A percentile compares a stretch with the other conserved stretches of the same genome.
These are phyloP conservation scores for Vanderwaltozyma polyspora DNA, from an alignment of 805 yeast genomes.

Conservation along the genomic window DNA sequence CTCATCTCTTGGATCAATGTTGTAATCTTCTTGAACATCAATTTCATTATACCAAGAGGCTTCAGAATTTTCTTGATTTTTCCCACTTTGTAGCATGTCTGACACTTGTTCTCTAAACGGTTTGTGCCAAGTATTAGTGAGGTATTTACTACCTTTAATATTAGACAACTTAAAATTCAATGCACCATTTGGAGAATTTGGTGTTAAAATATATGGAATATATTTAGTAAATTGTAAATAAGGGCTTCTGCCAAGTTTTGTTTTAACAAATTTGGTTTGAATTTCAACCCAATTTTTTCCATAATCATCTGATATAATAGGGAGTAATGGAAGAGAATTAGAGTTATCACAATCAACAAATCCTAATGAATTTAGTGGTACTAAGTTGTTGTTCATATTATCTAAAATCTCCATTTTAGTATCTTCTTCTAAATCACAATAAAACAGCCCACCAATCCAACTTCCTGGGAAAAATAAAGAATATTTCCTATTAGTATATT, in stretches of 20 bases:
- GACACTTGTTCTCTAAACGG: conserved; percentile 9
- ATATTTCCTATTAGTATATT: conserved; percentile 36
- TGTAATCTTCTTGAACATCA: conserved; percentile 41
- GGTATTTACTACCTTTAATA: not conserved
- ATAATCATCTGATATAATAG: conserved; percentile 49
- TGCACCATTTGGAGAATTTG: conserved; percentile 27
- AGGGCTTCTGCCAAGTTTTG: conserved; percentile 7
- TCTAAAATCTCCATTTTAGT: conserved; percentile 14
- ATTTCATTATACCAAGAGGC: conserved; percentile 26
- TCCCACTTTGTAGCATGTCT: conserved; percentile 5
- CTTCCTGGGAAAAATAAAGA: conserved; percentile 44
- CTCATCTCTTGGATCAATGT: conserved; percentile 30
- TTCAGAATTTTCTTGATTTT: not conserved
- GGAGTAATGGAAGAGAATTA: conserved; percentile 37
- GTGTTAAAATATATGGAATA: conserved; percentile 50
- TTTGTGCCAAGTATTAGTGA: conserved; percentile 4
- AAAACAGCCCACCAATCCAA: conserved; percentile 55
- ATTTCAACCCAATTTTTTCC: conserved; percentile 36
- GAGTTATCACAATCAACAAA: conserved; percentile 25
- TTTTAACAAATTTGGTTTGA: conserved; percentile 11
- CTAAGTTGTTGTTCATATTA: not conserved
- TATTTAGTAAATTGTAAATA: conserved; percentile 29
- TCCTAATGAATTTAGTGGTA: not conserved
- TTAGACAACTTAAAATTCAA: conserved; percentile 25
- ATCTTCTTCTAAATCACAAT: conserved; percentile 32